Evolutionary conservation across 73 alveolate species (phyloP).

Genomic region (Stentor roeselii): DNA sequence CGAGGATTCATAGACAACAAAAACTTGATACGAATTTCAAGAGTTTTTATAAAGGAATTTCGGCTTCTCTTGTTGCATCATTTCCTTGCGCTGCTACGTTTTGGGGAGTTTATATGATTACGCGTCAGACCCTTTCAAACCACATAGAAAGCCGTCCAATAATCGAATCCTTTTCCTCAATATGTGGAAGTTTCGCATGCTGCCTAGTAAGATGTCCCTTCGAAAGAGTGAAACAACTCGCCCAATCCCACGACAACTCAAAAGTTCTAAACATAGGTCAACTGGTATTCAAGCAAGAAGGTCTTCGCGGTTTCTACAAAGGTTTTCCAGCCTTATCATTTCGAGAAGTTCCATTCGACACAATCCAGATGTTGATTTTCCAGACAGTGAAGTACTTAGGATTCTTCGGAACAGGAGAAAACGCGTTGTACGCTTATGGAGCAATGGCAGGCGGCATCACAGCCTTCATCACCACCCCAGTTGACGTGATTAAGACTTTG

Average conservation of each 20-base stretch:
- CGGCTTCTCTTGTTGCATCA: conserved; percentile 54
- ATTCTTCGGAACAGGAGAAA: background rate
- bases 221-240: conserved; percentile 60
- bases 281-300: conserved; percentile 37
- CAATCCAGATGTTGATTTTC: conserved; percentile 56
- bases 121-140: conserved; percentile 26
- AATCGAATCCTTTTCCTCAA: conserved; percentile 41
- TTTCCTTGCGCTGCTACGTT: conserved; percentile 76
- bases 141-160: background rate
- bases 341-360: conserved; percentile 67
- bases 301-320: conserved; percentile 50
- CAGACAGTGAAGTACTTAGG: conserved; percentile 35
- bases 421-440: conserved; percentile 29
- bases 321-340: conserved; percentile 47
- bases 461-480: conserved; percentile 64
- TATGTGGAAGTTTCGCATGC: conserved; percentile 47
- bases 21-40: background rate
- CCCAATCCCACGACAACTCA: conserved; percentile 46
- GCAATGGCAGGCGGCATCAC: conserved; percentile 60
- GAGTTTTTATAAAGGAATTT: conserved; percentile 45
- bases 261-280: conserved; percentile 30
- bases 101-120: conserved; percentile 51
- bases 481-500: conserved; percentile 61
- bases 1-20: background rate
- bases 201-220: conserved; percentile 66